These are phyloP conservation scores for Setaria viridis DNA, from an alignment of 202 grass and related monocot species.

Conservation along the genomic window DNA sequence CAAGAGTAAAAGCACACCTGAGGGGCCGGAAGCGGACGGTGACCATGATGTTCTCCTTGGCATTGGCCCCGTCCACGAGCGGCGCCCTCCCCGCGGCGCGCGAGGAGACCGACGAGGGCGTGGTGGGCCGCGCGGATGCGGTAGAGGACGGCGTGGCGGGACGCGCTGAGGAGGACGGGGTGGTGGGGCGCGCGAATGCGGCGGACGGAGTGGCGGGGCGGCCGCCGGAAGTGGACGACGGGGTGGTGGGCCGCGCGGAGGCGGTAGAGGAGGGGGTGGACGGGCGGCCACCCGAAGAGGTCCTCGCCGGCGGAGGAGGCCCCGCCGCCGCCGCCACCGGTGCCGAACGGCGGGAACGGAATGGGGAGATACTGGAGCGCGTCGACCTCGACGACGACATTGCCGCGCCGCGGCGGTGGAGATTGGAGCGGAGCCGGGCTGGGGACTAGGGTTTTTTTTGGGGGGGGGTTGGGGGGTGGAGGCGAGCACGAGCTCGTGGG, in stretches of 20 bases:
- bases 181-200: slow-evolving; percentile 68
- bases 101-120: slow-evolving; percentile 72
- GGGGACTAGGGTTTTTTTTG: slow-evolving; percentile 54
- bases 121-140: slow-evolving; percentile 55
- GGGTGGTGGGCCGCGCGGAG: slow-evolving; percentile 69
- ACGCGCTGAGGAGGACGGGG: slow-evolving; percentile 54
- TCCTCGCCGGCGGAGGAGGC: slow-evolving; percentile 29
- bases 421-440: neutral
- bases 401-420: slow-evolving; percentile 32
- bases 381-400: slow-evolving; percentile 85
- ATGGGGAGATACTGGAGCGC: slow-evolving; percentile 94
- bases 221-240: slow-evolving; percentile 57
- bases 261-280: slow-evolving; percentile 52
- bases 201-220: slow-evolving; percentile 64
- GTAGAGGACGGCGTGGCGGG: slow-evolving; percentile 67
- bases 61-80: slow-evolving; percentile 67
- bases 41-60: slow-evolving; percentile 97
- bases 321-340: slow-evolving; percentile 26
- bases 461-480: neutral
- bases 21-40: slow-evolving; percentile 97
- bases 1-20: slow-evolving; percentile 53
- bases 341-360: slow-evolving; percentile 74
- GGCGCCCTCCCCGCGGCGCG: slow-evolving; percentile 60
- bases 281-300: slow-evolving; percentile 47
- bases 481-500: slow-evolving; percentile 35